Conservation (phyloP, 1,284 basidiomycete species). For the Phellopilus nigrolimitatus region DNA sequence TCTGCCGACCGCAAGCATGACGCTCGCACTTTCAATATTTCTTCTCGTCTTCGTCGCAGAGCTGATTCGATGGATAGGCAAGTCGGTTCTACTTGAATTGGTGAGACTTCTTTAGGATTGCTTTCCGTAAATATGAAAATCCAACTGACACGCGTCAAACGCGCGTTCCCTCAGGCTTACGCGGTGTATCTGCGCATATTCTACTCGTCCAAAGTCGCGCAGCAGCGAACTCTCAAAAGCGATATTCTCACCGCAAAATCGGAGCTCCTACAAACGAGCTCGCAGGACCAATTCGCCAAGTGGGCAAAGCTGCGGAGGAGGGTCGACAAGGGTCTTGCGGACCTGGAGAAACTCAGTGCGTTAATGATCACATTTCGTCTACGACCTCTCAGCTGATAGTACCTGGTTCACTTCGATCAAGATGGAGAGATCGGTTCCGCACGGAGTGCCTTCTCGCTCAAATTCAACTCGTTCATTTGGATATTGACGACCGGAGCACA, state of each 20-base stretch:
- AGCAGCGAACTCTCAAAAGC: constrained; percentile 67
- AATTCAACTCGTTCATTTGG: constrained; percentile 77
- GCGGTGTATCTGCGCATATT: constrained; percentile 63
- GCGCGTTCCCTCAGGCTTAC: constrained; percentile 51
- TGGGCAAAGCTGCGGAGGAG: constrained; percentile 93
- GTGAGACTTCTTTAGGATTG: constrained; percentile 45
- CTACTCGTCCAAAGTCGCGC: constrained; percentile 45
- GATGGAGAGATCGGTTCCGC: constrained; percentile 64
- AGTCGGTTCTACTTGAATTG: constrained; percentile 72
- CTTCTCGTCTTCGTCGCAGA: constrained; percentile 76
- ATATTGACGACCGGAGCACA: constrained; percentile 79
- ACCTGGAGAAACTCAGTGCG: constrained; percentile 91
- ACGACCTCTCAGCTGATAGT: constrained; percentile 1
- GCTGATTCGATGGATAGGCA: constrained; percentile 83
- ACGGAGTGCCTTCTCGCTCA: constrained; percentile 65
- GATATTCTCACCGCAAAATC: constrained; percentile 79
- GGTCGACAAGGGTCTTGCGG: constrained; percentile 89
- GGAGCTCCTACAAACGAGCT: constrained; percentile 85
- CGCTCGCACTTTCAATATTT: constrained; percentile 79
- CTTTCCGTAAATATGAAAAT: constrained; percentile 1
- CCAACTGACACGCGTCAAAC: constrained; percentile 5
- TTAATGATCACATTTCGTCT: constrained; percentile 25
- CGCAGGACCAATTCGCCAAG: constrained; percentile 97
- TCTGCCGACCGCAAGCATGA: constrained; percentile 39
- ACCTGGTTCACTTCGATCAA: constrained; percentile 30